These are phyloP conservation scores for Malus hybrid DNA, from an alignment of 331 rosid species.

Conservation along the genomic window DNA sequence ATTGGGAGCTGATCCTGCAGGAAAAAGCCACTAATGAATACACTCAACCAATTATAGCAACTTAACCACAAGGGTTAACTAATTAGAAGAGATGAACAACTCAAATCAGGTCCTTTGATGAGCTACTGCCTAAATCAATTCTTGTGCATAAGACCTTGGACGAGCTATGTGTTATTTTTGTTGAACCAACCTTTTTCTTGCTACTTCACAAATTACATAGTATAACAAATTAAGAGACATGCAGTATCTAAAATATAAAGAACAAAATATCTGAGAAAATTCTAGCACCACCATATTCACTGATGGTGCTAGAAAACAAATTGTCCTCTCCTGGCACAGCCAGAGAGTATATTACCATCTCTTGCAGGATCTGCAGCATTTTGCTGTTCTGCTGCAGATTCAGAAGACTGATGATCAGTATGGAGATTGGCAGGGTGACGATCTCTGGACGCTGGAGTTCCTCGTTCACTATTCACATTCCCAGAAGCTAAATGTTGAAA, in stretches of 20 bases:
- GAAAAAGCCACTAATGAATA: background rate
- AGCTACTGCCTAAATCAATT: background rate
- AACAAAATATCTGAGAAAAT: background rate
- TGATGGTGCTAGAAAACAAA: background rate
- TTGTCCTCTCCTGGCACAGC: background rate
- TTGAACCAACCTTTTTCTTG: background rate
- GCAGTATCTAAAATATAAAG: background rate
- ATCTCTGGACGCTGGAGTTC: slow-evolving; percentile 52
- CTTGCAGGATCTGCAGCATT: slow-evolving; percentile 46
- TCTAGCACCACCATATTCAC: background rate
- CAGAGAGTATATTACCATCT: slow-evolving; percentile 49
- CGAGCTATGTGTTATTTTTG: background rate
- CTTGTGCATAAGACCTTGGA: background rate
- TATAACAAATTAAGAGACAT: background rate
- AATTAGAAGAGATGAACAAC: background rate
- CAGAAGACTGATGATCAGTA: slow-evolving; percentile 34
- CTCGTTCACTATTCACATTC: slow-evolving; percentile 43
- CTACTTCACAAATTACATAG: background rate
- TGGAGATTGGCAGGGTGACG: slow-evolving; percentile 27
- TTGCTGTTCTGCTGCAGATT: slow-evolving; percentile 41
- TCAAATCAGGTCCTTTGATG: background rate
- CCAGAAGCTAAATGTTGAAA: slow-evolving; percentile 62
- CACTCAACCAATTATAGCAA: background rate
- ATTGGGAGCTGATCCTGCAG: slow-evolving; percentile 49
- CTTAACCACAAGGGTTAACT: background rate